Conservation (phyloP, 768 basidiomycete species). For the Hydnum rufescens region DNA sequence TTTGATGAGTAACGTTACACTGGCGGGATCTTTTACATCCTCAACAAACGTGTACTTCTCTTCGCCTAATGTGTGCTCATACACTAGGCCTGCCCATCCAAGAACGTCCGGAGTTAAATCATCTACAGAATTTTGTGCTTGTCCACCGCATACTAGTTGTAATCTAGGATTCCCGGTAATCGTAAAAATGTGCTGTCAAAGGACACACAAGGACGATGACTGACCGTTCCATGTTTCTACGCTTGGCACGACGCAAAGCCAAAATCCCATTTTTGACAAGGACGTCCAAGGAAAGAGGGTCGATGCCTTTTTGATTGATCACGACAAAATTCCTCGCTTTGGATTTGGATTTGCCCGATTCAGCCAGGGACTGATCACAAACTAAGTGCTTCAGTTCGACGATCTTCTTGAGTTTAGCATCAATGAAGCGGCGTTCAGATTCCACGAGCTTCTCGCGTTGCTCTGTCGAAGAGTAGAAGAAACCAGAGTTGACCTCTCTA, state of each 20-base stretch:
- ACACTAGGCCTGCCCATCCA: conserved; percentile 95
- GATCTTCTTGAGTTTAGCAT: conserved; percentile 87
- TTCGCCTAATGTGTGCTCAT: conserved; percentile 97
- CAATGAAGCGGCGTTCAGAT: conserved; percentile 84
- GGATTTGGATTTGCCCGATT: conserved; percentile 39
- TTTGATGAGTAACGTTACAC: conserved; percentile 91
- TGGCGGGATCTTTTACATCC: conserved; percentile 87
- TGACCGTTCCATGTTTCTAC: conserved; percentile 96
- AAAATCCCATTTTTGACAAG: conserved; percentile 93
- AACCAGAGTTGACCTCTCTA: conserved; percentile 97
- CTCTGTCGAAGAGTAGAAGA: conserved; percentile 97
- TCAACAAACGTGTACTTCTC: conserved; percentile 98
- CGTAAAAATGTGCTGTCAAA: neutral
- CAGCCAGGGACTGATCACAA: conserved; percentile 79
- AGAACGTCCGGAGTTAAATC: conserved; percentile 80
- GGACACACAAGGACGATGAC: conserved; percentile 10
- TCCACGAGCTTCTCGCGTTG: conserved; percentile 98
- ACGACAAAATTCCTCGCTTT: conserved; percentile 67
- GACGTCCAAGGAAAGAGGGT: conserved; percentile 88
- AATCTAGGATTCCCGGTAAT: conserved; percentile 28
- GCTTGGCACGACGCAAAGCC: conserved; percentile 83
- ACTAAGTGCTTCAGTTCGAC: conserved; percentile 91
- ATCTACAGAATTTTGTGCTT: conserved; percentile 95
- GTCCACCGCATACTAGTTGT: conserved; percentile 85
- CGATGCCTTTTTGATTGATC: conserved; percentile 98